A percentile compares a stretch with the other conserved stretches of the same genome.
Evolutionary conservation across 495 filamentous ascomycete genomes (phyloP).

Genomic region (Monascus purpureus): DNA sequence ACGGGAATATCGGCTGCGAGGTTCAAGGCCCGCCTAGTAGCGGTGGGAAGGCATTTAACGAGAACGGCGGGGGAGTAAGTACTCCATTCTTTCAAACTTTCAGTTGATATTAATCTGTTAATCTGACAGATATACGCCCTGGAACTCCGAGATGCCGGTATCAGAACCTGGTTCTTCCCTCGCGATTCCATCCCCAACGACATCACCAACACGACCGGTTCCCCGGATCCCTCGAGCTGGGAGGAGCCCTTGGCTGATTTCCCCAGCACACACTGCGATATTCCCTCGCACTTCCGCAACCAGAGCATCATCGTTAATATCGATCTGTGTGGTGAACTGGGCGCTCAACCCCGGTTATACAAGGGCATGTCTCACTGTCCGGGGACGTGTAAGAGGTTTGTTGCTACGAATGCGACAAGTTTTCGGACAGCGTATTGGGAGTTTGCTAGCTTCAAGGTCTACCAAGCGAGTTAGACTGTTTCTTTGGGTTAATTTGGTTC

Average conservation of each 20-base stretch:
- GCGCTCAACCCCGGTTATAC: constrained; percentile 21
- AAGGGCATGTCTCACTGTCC: constrained; percentile 28
- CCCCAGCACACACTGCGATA: constrained; percentile 35
- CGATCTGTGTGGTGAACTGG: constrained; percentile 33
- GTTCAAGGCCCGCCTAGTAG: constrained; percentile 20
- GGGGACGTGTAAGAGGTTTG: constrained; percentile 25
- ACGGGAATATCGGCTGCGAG: constrained; percentile 30
- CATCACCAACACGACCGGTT: constrained; percentile 9
- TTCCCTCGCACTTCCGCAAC: constrained; percentile 32
- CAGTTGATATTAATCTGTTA: not conserved
- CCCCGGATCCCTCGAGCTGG: constrained; percentile 35
- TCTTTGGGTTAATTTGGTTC: too few relatives aligned
- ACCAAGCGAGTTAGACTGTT: constrained; percentile 9
- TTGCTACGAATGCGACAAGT: constrained; percentile 19
- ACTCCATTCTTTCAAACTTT: not conserved
- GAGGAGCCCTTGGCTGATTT: constrained; percentile 35
- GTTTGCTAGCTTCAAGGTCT: constrained; percentile 32
- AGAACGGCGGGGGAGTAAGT: constrained; percentile 32
- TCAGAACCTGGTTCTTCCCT: constrained; percentile 37
- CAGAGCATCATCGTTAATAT: constrained; percentile 40
- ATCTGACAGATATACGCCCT: constrained; percentile 25
- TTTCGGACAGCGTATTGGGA: constrained; percentile 39
- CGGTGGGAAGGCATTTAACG: constrained; percentile 29
- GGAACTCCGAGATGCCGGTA: constrained; percentile 29
- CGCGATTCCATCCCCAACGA: constrained; percentile 25